A percentile compares a stretch with the other conserved stretches of the same genome.
Conservation (phyloP, 2,329 filamentous ascomycete genomes). For the Aspergillus ochraceus region DNA sequence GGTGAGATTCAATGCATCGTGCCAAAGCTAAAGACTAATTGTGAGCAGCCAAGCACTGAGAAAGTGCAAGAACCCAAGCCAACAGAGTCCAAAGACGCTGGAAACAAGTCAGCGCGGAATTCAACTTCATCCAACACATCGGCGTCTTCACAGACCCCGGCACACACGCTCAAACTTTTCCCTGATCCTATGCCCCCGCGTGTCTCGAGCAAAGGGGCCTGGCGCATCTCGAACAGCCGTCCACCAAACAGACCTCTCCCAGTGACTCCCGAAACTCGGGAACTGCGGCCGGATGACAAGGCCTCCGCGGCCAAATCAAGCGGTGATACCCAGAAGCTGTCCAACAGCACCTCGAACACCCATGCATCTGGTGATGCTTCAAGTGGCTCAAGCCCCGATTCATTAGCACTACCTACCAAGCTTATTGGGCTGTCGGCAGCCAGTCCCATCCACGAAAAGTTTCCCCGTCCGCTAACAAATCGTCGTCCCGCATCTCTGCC, state of each 20-base stretch:
- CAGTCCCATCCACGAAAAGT: constrained; percentile 4
- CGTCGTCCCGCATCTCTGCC: constrained; percentile 25
- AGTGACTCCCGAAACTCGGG: neutral
- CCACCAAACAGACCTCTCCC: constrained; percentile 13
- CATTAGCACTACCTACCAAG: neutral
- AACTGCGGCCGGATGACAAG: neutral
- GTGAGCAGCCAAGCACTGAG: constrained; percentile 3
- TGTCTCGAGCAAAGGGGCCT: constrained; percentile 28
- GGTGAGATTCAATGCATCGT: constrained; percentile 1
- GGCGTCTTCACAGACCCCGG: constrained; percentile 10
- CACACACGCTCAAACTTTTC: constrained; percentile 32
- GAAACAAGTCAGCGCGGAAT: constrained; percentile 1
- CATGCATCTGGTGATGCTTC: neutral
- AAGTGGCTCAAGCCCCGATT: neutral
- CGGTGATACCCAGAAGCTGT: neutral
- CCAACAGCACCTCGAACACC: neutral
- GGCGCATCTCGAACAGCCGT: constrained; percentile 22
- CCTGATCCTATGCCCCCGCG: constrained; percentile 34
- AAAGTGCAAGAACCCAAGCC: neutral
- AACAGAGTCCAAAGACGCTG: constrained; percentile 1
- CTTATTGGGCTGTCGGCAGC: neutral
- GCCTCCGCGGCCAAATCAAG: neutral
- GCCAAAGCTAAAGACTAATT: constrained; percentile 3
- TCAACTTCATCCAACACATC: constrained; percentile 9
- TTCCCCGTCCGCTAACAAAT: constrained; percentile 8